phyloP scores from a whole-genome alignment of 495 filamentous ascomycete species.

The Aspergillus nanangensis region DNA sequence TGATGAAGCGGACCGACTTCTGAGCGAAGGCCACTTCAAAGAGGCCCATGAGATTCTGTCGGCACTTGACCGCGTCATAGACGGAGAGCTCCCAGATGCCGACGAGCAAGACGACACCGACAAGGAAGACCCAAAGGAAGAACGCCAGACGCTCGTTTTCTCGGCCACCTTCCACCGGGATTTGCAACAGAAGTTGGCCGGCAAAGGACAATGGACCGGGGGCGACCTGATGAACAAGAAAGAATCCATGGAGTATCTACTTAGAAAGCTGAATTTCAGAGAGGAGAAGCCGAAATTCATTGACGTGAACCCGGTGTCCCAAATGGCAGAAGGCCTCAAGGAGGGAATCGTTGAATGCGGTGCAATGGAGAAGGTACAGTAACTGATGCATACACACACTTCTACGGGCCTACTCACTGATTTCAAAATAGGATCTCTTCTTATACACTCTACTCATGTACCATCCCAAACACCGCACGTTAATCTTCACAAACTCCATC shows the following conservation, averaged over 20 bases:
- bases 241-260: conserved; percentile 87
- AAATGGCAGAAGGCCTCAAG: conserved; percentile 81
- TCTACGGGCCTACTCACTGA: neutral
- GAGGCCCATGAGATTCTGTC: conserved; percentile 82
- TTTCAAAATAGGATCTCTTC: conserved; percentile 66
- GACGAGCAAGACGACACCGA: conserved; percentile 29
- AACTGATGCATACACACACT: neutral
- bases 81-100: conserved; percentile 29
- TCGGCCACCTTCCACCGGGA: conserved; percentile 92
- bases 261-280: conserved; percentile 84
- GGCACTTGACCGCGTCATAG: conserved; percentile 58
- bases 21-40: conserved; percentile 93
- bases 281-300: conserved; percentile 82
- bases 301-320: conserved; percentile 79
- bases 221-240: conserved; percentile 61
- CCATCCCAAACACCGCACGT: conserved; percentile 69
- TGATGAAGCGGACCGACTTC: conserved; percentile 89
- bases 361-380: conserved; percentile 77
- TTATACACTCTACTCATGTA: conserved; percentile 84
- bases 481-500: conserved; percentile 96
- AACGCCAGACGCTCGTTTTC: conserved; percentile 90
- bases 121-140: conserved; percentile 11
- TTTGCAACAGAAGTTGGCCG: conserved; percentile 82
- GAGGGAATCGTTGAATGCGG: conserved; percentile 90
- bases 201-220: conserved; percentile 54